Evolutionary conservation across 345 rosid genomes (phyloP).

Genomic region (Murraya paniculata): DNA sequence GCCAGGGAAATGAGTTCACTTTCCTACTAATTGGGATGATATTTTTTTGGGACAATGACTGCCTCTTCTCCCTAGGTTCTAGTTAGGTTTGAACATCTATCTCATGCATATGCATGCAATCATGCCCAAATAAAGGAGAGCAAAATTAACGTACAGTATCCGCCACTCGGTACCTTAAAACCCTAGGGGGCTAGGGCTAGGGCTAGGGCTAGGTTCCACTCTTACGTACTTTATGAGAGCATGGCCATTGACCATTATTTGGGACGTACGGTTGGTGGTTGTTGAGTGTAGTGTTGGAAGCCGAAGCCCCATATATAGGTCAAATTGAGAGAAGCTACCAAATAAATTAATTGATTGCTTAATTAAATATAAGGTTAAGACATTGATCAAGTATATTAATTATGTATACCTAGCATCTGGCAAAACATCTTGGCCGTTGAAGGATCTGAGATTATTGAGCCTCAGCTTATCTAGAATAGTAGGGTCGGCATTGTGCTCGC

Average conservation of each 20-base stretch:
- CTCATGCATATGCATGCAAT: no score
- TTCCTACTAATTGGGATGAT: neutral
- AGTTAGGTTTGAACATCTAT: neutral
- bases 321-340: neutral
- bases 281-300: no score
- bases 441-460: conserved; percentile 73
- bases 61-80: neutral
- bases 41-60: neutral
- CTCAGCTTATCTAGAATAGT: conserved; percentile 71
- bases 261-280: no score
- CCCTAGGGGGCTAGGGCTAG: no score
- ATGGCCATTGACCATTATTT: no score
- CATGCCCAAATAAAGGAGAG: neutral
- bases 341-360: neutral
- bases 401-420: conserved; percentile 74
- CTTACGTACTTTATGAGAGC: no score
- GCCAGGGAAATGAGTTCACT: neutral
- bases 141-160: neutral
- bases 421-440: conserved; percentile 54
- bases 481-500: conserved; percentile 82
- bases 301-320: no score
- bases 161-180: no score
- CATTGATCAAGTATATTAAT: no score
- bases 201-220: no score
- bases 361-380: no score